Conservation (phyloP, 108 stramenopile species). For the Cyclotella choctawhatcheeana region DNA sequence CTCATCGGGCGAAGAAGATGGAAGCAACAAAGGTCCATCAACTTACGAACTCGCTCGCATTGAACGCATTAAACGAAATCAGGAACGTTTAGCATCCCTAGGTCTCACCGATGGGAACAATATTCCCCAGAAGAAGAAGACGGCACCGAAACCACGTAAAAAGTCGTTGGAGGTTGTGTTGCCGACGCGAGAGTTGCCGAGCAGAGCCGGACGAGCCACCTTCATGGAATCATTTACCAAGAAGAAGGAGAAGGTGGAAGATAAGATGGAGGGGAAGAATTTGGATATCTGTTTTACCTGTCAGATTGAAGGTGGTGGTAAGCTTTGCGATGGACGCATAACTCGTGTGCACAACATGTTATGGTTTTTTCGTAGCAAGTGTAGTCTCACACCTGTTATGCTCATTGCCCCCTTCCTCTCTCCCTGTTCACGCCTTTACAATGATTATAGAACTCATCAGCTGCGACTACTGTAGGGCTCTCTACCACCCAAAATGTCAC, state of each 20-base stretch:
- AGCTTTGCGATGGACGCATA: neutral
- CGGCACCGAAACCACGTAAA: constrained; percentile 18
- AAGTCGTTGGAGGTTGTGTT: neutral
- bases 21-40: constrained; percentile 37
- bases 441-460: constrained; percentile 13
- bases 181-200: constrained; percentile 36
- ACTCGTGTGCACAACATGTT: neutral
- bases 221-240: constrained; percentile 13
- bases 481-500: constrained; percentile 31
- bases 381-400: neutral
- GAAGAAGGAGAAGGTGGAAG: constrained; percentile 8
- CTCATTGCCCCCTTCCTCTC: no score
- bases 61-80: constrained; percentile 46
- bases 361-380: neutral
- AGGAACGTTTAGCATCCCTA: constrained; percentile 35
- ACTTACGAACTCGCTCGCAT: constrained; percentile 43
- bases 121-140: constrained; percentile 2
- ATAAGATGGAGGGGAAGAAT: constrained; percentile 31
- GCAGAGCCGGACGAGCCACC: constrained; percentile 24
- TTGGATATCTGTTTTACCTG: constrained; percentile 21
- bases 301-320: constrained; percentile 18
- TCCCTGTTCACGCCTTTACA: no score
- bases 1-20: no score
- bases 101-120: constrained; percentile 19
- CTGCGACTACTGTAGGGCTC: constrained; percentile 26